phyloP scores from a whole-genome alignment of 1,139 yeast genomes.

The Candida glucosophila region DNA sequence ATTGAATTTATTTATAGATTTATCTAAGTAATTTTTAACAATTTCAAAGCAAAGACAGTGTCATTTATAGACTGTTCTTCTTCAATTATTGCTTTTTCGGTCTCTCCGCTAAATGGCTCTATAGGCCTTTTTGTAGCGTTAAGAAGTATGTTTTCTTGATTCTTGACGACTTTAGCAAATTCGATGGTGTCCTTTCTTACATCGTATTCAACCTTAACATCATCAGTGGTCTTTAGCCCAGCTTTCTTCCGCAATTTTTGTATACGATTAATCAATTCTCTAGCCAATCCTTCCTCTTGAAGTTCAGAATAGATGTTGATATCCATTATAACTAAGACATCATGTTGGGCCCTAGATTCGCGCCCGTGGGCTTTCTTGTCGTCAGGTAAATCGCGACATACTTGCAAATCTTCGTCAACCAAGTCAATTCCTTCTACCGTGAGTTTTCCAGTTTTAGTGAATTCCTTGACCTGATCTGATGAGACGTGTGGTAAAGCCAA shows the following conservation, averaged over 20 bases:
- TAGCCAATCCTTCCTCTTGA: slow-evolving; percentile 88
- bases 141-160: slow-evolving; percentile 59
- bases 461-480: slow-evolving; percentile 74
- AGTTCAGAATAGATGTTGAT: slow-evolving; percentile 81
- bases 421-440: slow-evolving; percentile 85
- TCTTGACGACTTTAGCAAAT: slow-evolving; percentile 53
- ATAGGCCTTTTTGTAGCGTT: slow-evolving; percentile 71
- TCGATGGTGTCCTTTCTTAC: slow-evolving; percentile 63
- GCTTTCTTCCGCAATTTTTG: slow-evolving; percentile 97
- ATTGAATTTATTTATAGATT: too few relatives aligned
- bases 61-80: slow-evolving; percentile 90
- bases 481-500: slow-evolving; percentile 80
- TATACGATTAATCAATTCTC: slow-evolving; percentile 94
- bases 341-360: slow-evolving; percentile 82
- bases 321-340: slow-evolving; percentile 83
- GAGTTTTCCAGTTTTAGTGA: slow-evolving; percentile 64
- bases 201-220: slow-evolving; percentile 77
- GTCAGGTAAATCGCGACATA: slow-evolving; percentile 79
- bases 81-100: slow-evolving; percentile 56
- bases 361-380: slow-evolving; percentile 55
- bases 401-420: slow-evolving; percentile 81
- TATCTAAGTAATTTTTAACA: slow-evolving; percentile 43
- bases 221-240: slow-evolving; percentile 92
- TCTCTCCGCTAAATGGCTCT: slow-evolving; percentile 27
- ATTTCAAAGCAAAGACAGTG: slow-evolving; percentile 70